Percentiles rank a stretch among this genome's conserved stretches.
These are phyloP conservation scores for Taiwanofungus camphoratus DNA, from an alignment of 1,284 basidiomycete species.

Conservation along the genomic window DNA sequence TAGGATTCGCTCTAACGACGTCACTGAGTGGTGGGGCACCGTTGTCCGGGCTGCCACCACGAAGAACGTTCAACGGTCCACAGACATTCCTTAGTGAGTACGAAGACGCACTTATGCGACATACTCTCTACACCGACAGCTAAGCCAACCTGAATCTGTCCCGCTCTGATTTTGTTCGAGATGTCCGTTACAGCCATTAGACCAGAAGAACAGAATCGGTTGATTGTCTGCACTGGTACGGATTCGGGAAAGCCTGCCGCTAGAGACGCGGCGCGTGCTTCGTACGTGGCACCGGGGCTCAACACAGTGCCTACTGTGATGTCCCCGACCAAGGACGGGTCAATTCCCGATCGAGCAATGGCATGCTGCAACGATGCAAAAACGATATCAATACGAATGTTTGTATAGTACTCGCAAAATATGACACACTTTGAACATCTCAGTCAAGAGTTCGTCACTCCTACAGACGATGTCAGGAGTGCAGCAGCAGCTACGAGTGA, in stretches of 20 bases:
- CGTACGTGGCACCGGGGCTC: slow-evolving; percentile 54
- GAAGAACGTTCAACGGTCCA: no score
- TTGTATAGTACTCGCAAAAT: neutral
- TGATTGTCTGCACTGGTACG: slow-evolving; percentile 71
- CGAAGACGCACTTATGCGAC: slow-evolving; percentile 61
- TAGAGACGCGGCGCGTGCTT: slow-evolving; percentile 68
- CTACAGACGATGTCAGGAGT: slow-evolving; percentile 29
- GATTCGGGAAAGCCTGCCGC: slow-evolving; percentile 79
- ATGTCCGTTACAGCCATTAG: slow-evolving; percentile 71
- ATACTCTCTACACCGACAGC: slow-evolving; percentile 85
- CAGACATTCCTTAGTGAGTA: no score
- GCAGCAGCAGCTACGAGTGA: neutral
- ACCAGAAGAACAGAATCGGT: slow-evolving; percentile 77
- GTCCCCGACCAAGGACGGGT: slow-evolving; percentile 70
- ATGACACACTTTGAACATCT: slow-evolving; percentile 67
- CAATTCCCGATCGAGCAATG: slow-evolving; percentile 55
- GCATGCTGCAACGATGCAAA: slow-evolving; percentile 53
- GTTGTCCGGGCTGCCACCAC: slow-evolving; percentile 57
- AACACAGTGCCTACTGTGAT: slow-evolving; percentile 75
- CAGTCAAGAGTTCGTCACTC: slow-evolving; percentile 70
- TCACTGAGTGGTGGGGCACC: slow-evolving; percentile 60
- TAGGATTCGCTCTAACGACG: slow-evolving; percentile 25
- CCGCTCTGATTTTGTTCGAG: slow-evolving; percentile 74
- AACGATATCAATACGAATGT: slow-evolving; percentile 4
- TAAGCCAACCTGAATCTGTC: slow-evolving; percentile 82